phyloP scores from a whole-genome alignment of 345 rosid genomes.

The Rhodamnia argentea region DNA sequence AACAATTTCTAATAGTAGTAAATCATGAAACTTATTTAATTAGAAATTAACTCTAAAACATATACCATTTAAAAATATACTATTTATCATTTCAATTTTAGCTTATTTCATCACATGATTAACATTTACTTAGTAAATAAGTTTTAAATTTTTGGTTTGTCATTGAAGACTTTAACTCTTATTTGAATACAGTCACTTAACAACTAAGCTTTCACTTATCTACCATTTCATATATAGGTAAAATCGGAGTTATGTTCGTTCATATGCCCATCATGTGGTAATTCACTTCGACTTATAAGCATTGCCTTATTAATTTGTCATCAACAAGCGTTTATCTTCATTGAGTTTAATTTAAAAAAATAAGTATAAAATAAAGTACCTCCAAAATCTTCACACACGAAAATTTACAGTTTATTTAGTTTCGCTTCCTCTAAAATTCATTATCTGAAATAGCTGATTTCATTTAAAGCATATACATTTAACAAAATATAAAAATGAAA shows the following conservation, averaged over 20 bases:
- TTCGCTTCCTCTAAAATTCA: no score
- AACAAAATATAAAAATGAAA: no score
- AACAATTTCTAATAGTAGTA: background rate
- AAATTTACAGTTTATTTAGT: no score
- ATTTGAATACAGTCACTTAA: background rate
- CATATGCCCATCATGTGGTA: background rate
- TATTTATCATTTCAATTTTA: background rate
- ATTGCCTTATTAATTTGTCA: background rate
- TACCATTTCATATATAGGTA: background rate
- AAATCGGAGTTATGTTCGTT: rapidly evolving
- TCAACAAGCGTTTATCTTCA: background rate
- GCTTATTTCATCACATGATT: background rate
- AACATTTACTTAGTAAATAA: background rate
- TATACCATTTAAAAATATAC: background rate
- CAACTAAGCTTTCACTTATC: background rate
- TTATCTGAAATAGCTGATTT: no score
- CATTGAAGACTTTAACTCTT: background rate
- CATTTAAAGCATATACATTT: no score
- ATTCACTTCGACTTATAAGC: background rate
- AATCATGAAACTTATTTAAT: background rate
- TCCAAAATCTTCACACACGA: background rate
- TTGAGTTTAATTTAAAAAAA: background rate
- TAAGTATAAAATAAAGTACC: background rate
- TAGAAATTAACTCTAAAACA: background rate
- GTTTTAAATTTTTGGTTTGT: background rate